Base-by-base conservation (phyloP, 108 stramenopile species). In the Fragilariopsis cylindrus region DNA sequence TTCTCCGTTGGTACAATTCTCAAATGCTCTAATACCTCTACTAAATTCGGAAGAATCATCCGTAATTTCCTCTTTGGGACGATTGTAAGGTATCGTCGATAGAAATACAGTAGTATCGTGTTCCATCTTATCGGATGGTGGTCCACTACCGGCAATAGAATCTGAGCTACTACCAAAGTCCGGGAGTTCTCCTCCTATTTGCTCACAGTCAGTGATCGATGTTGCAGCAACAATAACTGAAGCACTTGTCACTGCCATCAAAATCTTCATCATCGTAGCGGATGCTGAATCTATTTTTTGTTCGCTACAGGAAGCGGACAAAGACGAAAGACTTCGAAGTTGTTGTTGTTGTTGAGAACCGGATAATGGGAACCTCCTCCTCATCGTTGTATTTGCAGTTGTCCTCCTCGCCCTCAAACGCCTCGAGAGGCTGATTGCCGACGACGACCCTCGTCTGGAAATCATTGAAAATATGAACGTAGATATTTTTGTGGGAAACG, bases 151-250 rank as follows among this genome's bases (percentile, higher is more conserved):
- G 54, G 47, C 7, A 69, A 77, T 62, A 43, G 87, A 76, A 80
- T 88, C 87, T 15, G 76, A 79, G 49, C 72, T 77, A 66, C 83
- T 82, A 11, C 69, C 81, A 67, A 80, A 84, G 50, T 64, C 64
- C 4, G 87, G 81, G 18, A 80, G 64, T 18, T 71, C 55, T 47
- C 42, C 69, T 48, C 62, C 43, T 8, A 71, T 16, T 66, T 72
- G 66, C 40, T 75, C 69, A 48, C 74, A 71, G 57, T 45, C 66
- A 18, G 65, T 57, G 60, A 39, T 48, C 5, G 47, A 30, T 5
- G 45, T 64, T 15, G 56, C 48, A n/a, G 48, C 53, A 9, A 63
- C 39, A n/a, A 9, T 48, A 40, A 60, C 57, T n/a, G 46, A 50
- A 11, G 48, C 72, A 4, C 45, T 45, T 21, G 54, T 54, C 13